phyloP scores from a whole-genome alignment of 768 basidiomycete genomes.

The Hygrophoropsis aurantiaca region DNA sequence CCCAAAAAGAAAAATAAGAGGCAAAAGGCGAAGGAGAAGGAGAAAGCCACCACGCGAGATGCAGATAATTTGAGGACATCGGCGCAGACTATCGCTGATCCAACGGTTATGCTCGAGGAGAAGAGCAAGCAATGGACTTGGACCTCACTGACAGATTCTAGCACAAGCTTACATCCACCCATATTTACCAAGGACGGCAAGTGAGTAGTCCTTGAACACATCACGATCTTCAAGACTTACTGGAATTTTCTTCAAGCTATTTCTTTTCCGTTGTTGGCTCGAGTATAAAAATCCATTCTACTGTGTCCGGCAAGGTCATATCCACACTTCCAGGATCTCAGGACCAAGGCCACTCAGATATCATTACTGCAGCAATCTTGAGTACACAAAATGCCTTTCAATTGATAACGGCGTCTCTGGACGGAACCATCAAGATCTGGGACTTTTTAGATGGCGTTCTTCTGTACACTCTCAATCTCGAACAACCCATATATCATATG shows the following conservation, averaged over 20 bases:
- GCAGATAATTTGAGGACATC: constrained; percentile 14
- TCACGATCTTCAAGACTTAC: constrained; percentile 11
- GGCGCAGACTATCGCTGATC: constrained; percentile 4
- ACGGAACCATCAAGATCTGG: constrained; percentile 89
- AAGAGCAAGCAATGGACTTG: constrained; percentile 52
- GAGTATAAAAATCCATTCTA: constrained; percentile 84
- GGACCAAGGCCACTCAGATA: constrained; percentile 40
- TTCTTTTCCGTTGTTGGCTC: constrained; percentile 87
- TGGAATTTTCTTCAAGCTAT: constrained; percentile 50
- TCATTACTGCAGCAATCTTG: constrained; percentile 73
- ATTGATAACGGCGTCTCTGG: constrained; percentile 79
- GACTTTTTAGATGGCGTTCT: constrained; percentile 86
- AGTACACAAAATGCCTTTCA: constrained; percentile 89
- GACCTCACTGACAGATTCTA: constrained; percentile 69
- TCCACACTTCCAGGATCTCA: constrained; percentile 71
- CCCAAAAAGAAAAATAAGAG: constrained; percentile 21
- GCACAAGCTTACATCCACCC: constrained; percentile 62
- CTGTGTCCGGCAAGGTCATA: constrained; percentile 71
- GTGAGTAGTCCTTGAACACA: constrained; percentile 40
- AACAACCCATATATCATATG: constrained; percentile 68
- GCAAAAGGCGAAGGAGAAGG: constrained; percentile 48
- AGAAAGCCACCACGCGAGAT: constrained; percentile 26
- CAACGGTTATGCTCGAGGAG: constrained; percentile 14
- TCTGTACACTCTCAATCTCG: constrained; percentile 70
- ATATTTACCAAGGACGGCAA: constrained; percentile 88